Percentiles rank a stretch among this genome's conserved stretches.
phyloP scores from a whole-genome alignment of 2,329 filamentous ascomycete species.

The Sclerotinia spermophila region DNA sequence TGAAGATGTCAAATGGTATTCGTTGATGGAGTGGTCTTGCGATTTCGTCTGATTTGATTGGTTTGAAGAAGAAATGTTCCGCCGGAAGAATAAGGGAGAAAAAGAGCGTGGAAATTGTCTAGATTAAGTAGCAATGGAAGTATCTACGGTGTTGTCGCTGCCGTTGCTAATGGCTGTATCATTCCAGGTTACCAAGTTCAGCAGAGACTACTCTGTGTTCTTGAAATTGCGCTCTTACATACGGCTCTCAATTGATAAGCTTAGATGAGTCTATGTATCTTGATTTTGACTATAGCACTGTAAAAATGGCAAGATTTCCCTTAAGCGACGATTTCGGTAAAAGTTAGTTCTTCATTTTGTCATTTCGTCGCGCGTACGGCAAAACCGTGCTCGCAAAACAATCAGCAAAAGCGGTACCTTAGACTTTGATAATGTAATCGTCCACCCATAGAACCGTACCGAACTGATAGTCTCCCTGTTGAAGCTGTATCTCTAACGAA shows the following conservation, averaged over 20 bases:
- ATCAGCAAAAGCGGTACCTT: background rate
- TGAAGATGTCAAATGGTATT: background rate
- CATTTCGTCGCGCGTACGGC: background rate
- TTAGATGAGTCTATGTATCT: too few species aligned
- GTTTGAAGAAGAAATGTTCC: background rate
- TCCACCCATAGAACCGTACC: background rate
- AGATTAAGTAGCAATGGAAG: background rate
- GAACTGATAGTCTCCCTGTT: background rate
- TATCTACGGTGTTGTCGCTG: background rate
- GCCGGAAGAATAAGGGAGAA: background rate
- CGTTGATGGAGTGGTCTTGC: background rate
- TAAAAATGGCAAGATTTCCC: too few species aligned
- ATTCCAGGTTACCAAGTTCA: background rate
- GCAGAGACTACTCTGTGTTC: background rate
- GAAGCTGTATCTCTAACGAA: too few species aligned
- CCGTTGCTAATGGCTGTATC: background rate
- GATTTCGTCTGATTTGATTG: background rate
- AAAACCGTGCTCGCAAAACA: background rate
- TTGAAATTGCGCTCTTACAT: background rate
- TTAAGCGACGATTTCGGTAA: too few species aligned
- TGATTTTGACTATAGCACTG: background rate
- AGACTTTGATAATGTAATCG: background rate
- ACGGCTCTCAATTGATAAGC: background rate
- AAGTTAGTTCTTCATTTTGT: background rate
- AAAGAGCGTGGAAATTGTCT: background rate